Base-by-base conservation (phyloP, 2,329 filamentous ascomycete species). In the Metarhizium robertsii region DNA sequence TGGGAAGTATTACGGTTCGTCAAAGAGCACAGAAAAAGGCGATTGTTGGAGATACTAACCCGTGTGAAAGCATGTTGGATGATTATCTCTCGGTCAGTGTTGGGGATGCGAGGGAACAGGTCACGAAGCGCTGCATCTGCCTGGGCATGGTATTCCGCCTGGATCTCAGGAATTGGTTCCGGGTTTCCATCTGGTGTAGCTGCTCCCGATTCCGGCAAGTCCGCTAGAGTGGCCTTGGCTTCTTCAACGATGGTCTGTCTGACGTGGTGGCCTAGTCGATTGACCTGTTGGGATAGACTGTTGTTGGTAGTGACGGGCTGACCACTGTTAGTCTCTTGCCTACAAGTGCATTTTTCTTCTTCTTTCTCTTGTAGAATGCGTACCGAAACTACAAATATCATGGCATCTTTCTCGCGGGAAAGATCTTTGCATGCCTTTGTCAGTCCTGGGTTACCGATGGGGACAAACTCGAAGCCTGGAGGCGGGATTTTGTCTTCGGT, bases 381-480 rank as follows among this genome's bases (percentile, higher is more conserved):
- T 75, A 85, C 83, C 63, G 82, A 83, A 50, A 87, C 83, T 56
- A 86, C 85, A 61, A 84, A 86, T 16, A 86, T 80, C 78, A 84
- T 80, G 48, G 80, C 81, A 61, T 77, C 82, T 52, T 75, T 73
- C 61, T 84, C 79, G 59, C 84, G 75, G 1, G 83, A 86, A 20
- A 85, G 67, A 62, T 86, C 83, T 67, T 86, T 86, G 73, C 84
- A 87, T 47, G 75, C 70, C 55, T 71, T 73, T 5, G 82, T 85
- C 63, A 87, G 69, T 58, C 78, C 73, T 25, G 83, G 83, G 60
- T 86, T 80, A 52, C 83, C 83, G 52, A 80, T 77, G 36, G 83
- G 80, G 47, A 87, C 77, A 64, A 85, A 86, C 59, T 79, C 76
- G 64, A 81, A 86, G 47, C 81, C 82, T 1, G 81, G 80, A 11